Percentiles rank a stretch among this genome's conserved stretches.
Conservation (phyloP, 2,329 filamentous ascomycete genomes). For the Daldinia sp. region DNA sequence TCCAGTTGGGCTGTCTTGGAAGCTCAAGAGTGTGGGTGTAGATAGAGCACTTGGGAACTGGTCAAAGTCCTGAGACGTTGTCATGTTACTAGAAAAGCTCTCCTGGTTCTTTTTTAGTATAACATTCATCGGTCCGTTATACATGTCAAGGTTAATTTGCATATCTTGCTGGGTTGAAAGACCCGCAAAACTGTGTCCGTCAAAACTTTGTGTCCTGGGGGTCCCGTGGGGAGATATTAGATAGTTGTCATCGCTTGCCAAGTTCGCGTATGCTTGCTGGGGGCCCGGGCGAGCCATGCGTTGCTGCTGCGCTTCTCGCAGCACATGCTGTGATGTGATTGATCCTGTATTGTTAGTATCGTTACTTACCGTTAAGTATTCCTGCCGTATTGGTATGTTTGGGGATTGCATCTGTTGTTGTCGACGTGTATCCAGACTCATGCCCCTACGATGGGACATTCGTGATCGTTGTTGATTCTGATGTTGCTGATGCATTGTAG, state of each 20-base stretch:
- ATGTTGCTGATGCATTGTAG: slow-evolving; percentile 59
- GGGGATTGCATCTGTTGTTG: slow-evolving; percentile 53
- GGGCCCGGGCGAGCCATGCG: slow-evolving; percentile 81
- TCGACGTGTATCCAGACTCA: slow-evolving; percentile 80
- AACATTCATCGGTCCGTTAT: slow-evolving; percentile 53
- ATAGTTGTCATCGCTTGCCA: slow-evolving; percentile 60
- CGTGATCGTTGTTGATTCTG: slow-evolving; percentile 45
- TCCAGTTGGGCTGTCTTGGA: slow-evolving; percentile 56
- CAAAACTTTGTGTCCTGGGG: slow-evolving; percentile 63
- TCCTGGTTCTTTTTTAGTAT: slow-evolving; percentile 59
- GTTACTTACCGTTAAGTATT: slow-evolving; percentile 62
- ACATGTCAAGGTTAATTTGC: slow-evolving; percentile 58
- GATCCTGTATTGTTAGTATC: slow-evolving; percentile 64
- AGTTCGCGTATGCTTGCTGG: slow-evolving; percentile 50
- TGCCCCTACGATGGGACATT: slow-evolving; percentile 77
- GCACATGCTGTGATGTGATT: slow-evolving; percentile 75
- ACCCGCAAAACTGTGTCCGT: slow-evolving; percentile 55
- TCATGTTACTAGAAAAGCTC: slow-evolving; percentile 53
- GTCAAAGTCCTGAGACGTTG: slow-evolving; percentile 58
- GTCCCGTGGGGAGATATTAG: slow-evolving; percentile 65
- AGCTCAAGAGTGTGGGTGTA: slow-evolving; percentile 60
- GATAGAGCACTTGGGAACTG: slow-evolving; percentile 59
- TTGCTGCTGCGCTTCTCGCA: slow-evolving; percentile 92
- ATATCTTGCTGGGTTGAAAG: slow-evolving; percentile 44
- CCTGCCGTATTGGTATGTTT: slow-evolving; percentile 52